Evolutionary conservation across 2,329 filamentous ascomycete species (phyloP).

Genomic region (Fusarium sp.): DNA sequence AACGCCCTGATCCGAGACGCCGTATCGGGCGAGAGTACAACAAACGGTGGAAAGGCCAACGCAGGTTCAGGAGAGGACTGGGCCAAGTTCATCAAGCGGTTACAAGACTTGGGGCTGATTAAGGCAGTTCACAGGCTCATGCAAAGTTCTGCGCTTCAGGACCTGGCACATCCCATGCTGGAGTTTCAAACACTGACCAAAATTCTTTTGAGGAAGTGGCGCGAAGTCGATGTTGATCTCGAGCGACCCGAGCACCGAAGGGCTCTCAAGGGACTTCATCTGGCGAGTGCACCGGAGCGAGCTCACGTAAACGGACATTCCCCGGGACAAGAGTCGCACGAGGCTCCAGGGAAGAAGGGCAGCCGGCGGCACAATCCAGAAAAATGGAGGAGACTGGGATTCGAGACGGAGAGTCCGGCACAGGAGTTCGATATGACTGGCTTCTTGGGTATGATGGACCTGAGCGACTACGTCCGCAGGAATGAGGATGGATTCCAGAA

Average conservation of each 20-base stretch:
- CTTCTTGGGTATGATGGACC: slow-evolving; percentile 96
- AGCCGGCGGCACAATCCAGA: slow-evolving; percentile 83
- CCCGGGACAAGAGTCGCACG: slow-evolving; percentile 51
- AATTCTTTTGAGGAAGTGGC: slow-evolving; percentile 87
- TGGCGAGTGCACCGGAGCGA: slow-evolving; percentile 79
- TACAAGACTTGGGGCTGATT: slow-evolving; percentile 94
- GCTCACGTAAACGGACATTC: slow-evolving; percentile 51
- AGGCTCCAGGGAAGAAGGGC: slow-evolving; percentile 61
- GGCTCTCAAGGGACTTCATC: slow-evolving; percentile 85
- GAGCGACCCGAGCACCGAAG: slow-evolving; percentile 89
- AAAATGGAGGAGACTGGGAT: slow-evolving; percentile 93
- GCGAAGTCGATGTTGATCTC: slow-evolving; percentile 83
- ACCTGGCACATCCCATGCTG: slow-evolving; percentile 86
- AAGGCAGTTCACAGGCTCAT: slow-evolving; percentile 92
- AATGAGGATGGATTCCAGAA: slow-evolving; percentile 95
- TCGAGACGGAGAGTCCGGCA: slow-evolving; percentile 88
- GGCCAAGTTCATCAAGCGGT: slow-evolving; percentile 92
- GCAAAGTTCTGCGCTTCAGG: slow-evolving; percentile 92
- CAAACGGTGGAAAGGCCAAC: slow-evolving; percentile 43
- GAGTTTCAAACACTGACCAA: slow-evolving; percentile 96
- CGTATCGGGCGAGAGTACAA: slow-evolving; percentile 76
- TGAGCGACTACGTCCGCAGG: slow-evolving; percentile 92
- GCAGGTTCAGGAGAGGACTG: slow-evolving; percentile 73
- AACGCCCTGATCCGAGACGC: slow-evolving; percentile 95
- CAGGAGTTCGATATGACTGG: slow-evolving; percentile 87